Evolutionary conservation across 371 early-diverging fungal genomes (phyloP), one percentile per base, ranked within the genome.

Genomic region (Rhizopus delemar): DNA sequence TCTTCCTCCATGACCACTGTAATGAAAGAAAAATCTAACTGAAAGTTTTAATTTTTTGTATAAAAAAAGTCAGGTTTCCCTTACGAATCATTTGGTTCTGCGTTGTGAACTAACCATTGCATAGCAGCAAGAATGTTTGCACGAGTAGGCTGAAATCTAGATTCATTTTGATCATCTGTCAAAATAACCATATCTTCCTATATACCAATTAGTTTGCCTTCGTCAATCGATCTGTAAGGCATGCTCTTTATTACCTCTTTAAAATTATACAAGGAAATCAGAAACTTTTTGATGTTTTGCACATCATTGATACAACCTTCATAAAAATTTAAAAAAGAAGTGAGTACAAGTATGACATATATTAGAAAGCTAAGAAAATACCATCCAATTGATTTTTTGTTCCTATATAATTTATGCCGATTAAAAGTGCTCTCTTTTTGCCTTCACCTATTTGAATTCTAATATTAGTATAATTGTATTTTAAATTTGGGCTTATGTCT

Each of bases 291-390:
- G 41, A 97, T 84, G 72, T 92, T 93, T 48, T 81, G 71, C 16
- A 95, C 96, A 70, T 97, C 98, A 66, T 95, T 95, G 66, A 93
- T 88, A 74, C 97, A 97, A 13, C 95, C 92, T 77, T 34, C 32
- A 32, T 28, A 41, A 13, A 48, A 11, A 33, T 15, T 29, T 22
- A 15, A 16, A 54, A 22, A 15, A 36, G 5, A 38, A 31, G 8
- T 39, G 39, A 9, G 36, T 9, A 43, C 28, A 34, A 11, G 3
- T 8, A 16, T 9, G 9, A 57, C 5, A 29, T 15, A 32, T 46
- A 16, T 38, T 35, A 8, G 46, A 41, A 46, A 53, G 22, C 22
- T 22, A 22, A 22, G 22, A 22, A 22, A 63, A 58, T 71, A 78
- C 89, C 90, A 53, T 75, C 65, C 41, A 95, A 83, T 61, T 85